phyloP scores from a whole-genome alignment of 1,284 basidiomycete species.

The Tylopilus sp. region DNA sequence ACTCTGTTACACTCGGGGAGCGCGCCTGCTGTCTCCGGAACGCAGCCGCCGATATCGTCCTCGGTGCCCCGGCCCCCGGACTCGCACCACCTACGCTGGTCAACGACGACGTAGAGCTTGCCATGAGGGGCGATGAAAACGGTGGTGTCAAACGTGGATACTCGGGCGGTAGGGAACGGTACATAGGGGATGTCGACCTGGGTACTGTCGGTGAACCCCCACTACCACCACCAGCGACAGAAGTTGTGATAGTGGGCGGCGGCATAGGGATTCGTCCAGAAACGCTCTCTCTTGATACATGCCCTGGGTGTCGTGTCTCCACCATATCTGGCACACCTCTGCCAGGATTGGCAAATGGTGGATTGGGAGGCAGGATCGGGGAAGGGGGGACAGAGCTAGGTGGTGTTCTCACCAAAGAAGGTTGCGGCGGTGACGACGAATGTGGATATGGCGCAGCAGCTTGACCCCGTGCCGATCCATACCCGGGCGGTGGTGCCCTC shows the following conservation, averaged over 20 bases:
- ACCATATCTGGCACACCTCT: neutral
- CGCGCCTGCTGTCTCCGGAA: constrained; percentile 57
- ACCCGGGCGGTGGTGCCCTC: constrained; percentile 20
- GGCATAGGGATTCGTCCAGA: constrained; percentile 14
- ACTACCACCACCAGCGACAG: neutral
- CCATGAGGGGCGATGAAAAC: constrained; percentile 31
- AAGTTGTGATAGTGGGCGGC: neutral
- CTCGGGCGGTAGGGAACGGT: constrained; percentile 39
- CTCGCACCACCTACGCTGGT: constrained; percentile 14
- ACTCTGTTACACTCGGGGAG: constrained; percentile 24
- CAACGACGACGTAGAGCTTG: constrained; percentile 36
- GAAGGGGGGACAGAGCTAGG: constrained; percentile 23
- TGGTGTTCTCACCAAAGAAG: neutral
- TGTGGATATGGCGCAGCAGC: neutral
- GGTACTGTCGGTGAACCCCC: constrained; percentile 1
- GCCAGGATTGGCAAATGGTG: constrained; percentile 28
- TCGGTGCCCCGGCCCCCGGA: constrained; percentile 19
- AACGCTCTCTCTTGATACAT: constrained; percentile 10
- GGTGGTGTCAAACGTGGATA: constrained; percentile 31
- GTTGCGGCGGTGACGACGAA: neutral
- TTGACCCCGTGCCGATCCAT: constrained; percentile 14
- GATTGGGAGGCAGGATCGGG: constrained; percentile 30
- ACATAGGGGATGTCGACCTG: constrained; percentile 30
- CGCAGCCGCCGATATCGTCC: constrained; percentile 72
- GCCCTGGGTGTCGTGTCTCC: constrained; percentile 11